phyloP scores from a whole-genome alignment of 495 filamentous ascomycete species.

The Lepraria neglecta region DNA sequence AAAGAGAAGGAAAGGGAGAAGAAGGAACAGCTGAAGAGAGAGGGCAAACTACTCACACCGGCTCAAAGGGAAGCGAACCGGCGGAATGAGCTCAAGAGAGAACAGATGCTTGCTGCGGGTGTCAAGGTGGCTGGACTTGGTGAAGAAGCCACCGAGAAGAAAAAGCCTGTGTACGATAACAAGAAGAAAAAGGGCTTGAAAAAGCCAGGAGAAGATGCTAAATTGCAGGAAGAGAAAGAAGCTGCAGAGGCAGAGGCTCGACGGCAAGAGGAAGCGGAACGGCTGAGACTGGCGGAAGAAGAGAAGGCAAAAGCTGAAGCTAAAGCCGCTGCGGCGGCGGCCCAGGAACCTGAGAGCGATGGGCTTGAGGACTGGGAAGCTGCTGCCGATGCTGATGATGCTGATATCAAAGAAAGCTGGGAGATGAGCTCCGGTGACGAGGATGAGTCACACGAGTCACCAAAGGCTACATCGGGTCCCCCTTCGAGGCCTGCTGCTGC shows the following conservation, averaged over 20 bases:
- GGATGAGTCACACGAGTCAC: conserved; percentile 30
- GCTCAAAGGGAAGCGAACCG: conserved; percentile 84
- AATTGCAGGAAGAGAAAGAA: conserved; percentile 52
- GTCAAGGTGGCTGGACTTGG: conserved; percentile 70
- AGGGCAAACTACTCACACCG: conserved; percentile 92
- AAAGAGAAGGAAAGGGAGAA: conserved; percentile 95
- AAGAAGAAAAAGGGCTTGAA: conserved; percentile 70
- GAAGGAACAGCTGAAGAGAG: conserved; percentile 90
- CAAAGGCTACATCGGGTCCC: conserved; percentile 2
- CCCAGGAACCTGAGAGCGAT: conserved; percentile 52
- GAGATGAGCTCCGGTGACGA: conserved; percentile 83
- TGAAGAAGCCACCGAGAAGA: conserved; percentile 56
- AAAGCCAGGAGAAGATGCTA: conserved; percentile 62
- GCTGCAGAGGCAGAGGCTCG: conserved; percentile 54
- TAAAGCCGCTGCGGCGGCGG: conserved; percentile 39
- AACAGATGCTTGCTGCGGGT: conserved; percentile 90
- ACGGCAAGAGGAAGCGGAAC: conserved; percentile 61
- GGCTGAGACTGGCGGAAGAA: conserved; percentile 58
- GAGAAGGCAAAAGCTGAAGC: conserved; percentile 54
- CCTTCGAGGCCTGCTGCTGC: conserved; percentile 22
- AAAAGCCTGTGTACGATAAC: conserved; percentile 64
- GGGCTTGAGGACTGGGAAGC: conserved; percentile 83
- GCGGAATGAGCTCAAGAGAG: conserved; percentile 73
- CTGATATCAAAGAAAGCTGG: conserved; percentile 89
- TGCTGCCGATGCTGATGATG: conserved; percentile 62